Evolutionary conservation across 2,329 filamentous ascomycete genomes (phyloP).

Genomic region (Paecilomyces fulvus): DNA sequence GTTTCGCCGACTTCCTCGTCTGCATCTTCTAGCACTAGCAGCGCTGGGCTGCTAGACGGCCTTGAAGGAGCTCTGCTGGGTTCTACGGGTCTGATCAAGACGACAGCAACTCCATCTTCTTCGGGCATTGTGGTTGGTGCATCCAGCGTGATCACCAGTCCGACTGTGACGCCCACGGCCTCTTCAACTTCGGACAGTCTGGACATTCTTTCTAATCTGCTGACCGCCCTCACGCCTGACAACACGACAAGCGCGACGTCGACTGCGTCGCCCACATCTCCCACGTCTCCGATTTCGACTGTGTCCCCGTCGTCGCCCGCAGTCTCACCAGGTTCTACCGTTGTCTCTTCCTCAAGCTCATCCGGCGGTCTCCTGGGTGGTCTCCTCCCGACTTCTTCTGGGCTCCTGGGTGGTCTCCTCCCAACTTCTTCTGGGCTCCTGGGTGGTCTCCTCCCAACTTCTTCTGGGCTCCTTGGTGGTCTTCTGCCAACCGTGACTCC

Average conservation of each 20-base stretch:
- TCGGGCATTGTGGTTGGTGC: slow-evolving; percentile 1
- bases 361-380: neutral
- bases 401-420: too few relatives aligned
- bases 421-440: too few relatives aligned
- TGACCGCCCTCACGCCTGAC: neutral
- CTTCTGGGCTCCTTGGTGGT: slow-evolving; percentile 1
- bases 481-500: neutral
- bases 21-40: neutral
- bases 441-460: slow-evolving; percentile 1
- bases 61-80: neutral
- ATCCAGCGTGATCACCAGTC: neutral
- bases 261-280: neutral
- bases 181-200: neutral
- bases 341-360: neutral
- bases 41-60: neutral
- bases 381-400: too few relatives aligned
- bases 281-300: neutral
- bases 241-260: neutral
- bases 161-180: neutral
- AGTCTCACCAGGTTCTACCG: neutral
- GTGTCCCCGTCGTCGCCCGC: neutral
- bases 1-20: neutral
- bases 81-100: neutral
- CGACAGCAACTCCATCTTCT: slow-evolving; percentile 1
- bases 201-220: neutral